phyloP scores from a whole-genome alignment of 345 rosid genomes.

The Salix viminalis region DNA sequence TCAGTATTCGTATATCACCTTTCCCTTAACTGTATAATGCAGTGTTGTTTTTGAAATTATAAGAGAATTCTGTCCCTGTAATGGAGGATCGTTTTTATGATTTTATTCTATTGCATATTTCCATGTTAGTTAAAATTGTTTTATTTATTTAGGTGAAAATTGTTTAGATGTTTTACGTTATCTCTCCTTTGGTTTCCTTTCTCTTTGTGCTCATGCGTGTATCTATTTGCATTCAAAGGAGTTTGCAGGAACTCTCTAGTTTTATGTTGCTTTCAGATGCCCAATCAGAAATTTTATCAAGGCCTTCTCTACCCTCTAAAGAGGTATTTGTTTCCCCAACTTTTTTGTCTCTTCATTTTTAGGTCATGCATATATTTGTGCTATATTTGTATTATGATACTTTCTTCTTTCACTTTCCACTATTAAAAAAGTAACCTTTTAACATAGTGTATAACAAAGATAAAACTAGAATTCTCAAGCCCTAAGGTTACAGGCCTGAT shows the following conservation, averaged over 20 bases:
- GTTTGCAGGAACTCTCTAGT: constrained; percentile 68
- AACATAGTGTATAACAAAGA: too few relatives aligned
- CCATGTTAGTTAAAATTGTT: background rate
- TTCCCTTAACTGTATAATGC: background rate
- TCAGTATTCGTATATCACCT: background rate
- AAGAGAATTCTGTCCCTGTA: background rate
- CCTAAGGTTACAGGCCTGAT: too few relatives aligned
- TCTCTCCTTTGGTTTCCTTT: background rate
- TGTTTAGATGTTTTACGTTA: background rate
- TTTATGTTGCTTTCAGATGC: constrained; percentile 38
- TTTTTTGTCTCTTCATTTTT: background rate
- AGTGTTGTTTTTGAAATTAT: background rate
- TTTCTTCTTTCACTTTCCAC: too few relatives aligned
- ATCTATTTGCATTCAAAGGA: constrained; percentile 47
- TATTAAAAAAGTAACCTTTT: too few relatives aligned
- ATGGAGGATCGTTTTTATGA: background rate
- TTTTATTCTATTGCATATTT: background rate
- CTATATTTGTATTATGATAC: too few relatives aligned
- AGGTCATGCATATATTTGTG: too few relatives aligned
- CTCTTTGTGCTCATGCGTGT: constrained; percentile 7
- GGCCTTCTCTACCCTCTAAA: constrained; percentile 28
- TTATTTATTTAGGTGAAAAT: background rate
- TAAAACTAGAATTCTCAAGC: too few relatives aligned
- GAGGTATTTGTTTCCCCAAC: constrained; percentile 27
- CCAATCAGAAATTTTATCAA: constrained; percentile 30